phyloP scores from a whole-genome alignment of 192 early-diverging fungal genomes.

The Gaertneriomyces semiglobifer region DNA sequence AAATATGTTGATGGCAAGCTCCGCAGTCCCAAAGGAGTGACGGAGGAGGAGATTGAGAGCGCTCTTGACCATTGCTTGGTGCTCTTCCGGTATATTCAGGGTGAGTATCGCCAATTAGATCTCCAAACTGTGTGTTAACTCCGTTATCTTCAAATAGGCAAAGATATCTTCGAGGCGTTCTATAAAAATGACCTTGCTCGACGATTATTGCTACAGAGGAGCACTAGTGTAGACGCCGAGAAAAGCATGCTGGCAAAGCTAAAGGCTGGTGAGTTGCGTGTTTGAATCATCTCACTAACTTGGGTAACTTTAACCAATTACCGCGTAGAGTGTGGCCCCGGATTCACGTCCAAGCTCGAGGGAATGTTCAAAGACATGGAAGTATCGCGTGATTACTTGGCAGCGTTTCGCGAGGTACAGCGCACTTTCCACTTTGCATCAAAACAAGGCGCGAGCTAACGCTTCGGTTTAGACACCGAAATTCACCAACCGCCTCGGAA shows the following conservation, averaged over 20 bases:
- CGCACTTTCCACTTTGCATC: neutral
- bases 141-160: constrained; percentile 51
- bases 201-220: constrained; percentile 74
- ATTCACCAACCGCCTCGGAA: constrained; percentile 26
- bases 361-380: constrained; percentile 97
- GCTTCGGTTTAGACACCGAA: constrained; percentile 28
- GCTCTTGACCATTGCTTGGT: constrained; percentile 79
- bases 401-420: constrained; percentile 42
- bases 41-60: constrained; percentile 45
- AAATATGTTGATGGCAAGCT: constrained; percentile 88
- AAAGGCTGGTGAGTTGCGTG: constrained; percentile 46
- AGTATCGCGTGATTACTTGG: constrained; percentile 69
- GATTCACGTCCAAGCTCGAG: constrained; percentile 89
- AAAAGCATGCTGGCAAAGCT: constrained; percentile 81
- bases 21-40: constrained; percentile 75
- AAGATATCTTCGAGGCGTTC: constrained; percentile 96
- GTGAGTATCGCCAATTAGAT: constrained; percentile 9
- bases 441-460: neutral
- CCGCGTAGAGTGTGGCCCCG: constrained; percentile 80
- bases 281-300: neutral
- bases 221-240: constrained; percentile 82
- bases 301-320: neutral
- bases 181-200: constrained; percentile 92
- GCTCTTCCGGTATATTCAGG: constrained; percentile 80
- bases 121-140: neutral